Evolutionary conservation across 2,329 filamentous ascomycete genomes (phyloP), one percentile per base, ranked within the genome.

Genomic region (Stemphylium vesicarium): DNA sequence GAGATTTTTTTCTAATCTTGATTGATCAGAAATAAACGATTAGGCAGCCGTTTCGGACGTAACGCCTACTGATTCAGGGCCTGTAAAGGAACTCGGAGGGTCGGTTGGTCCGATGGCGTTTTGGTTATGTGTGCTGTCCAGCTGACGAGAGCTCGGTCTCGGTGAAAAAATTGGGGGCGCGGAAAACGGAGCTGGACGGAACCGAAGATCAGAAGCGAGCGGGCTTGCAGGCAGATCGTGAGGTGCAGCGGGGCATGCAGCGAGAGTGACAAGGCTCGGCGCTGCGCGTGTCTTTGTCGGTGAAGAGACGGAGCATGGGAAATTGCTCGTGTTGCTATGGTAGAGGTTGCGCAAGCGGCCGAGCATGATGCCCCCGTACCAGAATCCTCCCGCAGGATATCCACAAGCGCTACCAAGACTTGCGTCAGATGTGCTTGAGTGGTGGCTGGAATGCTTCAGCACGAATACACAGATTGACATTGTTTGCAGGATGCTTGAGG

Each of bases 131-230:
- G 41, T 18, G 47, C 37, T 48, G 36, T 48, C 20, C 53, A 61
- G 53, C 53, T 60, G 56, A 63, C 60, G 53, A 55, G 46, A 53
- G 46, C 26, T 52, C 55, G 59, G 61, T 51, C 53, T 57, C 53
- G 52, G 48, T 33, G 24, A 36, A 42, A 47, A 52, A 38, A 38
- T 43, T 24, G 48, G 20, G 38, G 7, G 53, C 31, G 35, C 45
- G 48, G 53, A 33, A 38, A 10, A 22, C 53, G 53, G 53, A 56
- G 18, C 42, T 22, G 38, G 15, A 32, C 41, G 49, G 37, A 52
- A 47, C 48, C 53, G 53, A 52, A 31, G 41, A 47, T 52, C 36
- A 36, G 53, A 50, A 44, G 38, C 51, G 37, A 29, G 48, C 26
- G 39, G 52, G 52, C 50, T 41, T 53, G 43, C 51, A 53, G 44